phyloP scores from a whole-genome alignment of 2,329 filamentous ascomycete genomes.

The Hymenoscyphus linearis region DNA sequence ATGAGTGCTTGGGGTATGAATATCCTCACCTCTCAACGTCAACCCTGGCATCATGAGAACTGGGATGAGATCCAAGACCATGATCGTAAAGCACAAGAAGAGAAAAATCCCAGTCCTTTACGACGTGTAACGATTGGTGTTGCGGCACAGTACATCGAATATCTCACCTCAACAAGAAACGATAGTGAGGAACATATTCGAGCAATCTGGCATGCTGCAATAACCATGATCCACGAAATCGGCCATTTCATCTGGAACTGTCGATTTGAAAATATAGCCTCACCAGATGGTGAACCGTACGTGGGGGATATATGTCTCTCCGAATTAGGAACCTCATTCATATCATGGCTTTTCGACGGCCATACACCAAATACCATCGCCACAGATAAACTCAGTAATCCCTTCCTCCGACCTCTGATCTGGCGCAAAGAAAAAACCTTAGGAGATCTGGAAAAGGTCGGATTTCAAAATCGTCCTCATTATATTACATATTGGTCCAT shows the following conservation, averaged over 20 bases:
- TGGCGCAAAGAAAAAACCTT: constrained; percentile 5
- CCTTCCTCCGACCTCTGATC: constrained; percentile 4
- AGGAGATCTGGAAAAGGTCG: neutral
- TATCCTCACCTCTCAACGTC: constrained; percentile 8
- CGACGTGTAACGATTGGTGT: constrained; percentile 23
- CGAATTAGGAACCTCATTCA: constrained; percentile 23
- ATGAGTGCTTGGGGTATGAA: constrained; percentile 18
- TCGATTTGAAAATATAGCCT: constrained; percentile 16
- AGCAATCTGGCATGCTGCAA: constrained; percentile 22
- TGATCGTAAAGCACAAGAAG: constrained; percentile 12
- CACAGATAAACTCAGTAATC: neutral
- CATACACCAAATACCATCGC: constrained; percentile 17
- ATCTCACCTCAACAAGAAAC: constrained; percentile 9
- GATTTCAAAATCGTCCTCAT: neutral
- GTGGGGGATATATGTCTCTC: constrained; percentile 15
- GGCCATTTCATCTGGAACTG: constrained; percentile 25
- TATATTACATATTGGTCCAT: constrained; percentile 8
- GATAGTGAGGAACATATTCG: constrained; percentile 20
- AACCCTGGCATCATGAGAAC: constrained; percentile 4
- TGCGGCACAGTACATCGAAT: constrained; percentile 22
- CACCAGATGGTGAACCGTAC: constrained; percentile 17
- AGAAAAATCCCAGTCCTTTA: neutral
- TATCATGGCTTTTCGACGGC: constrained; percentile 22
- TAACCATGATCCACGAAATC: constrained; percentile 28
- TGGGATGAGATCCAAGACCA: constrained; percentile 7